Conservation (phyloP, 2,329 filamentous ascomycete genomes). For the Raffaelea ambrosiae region DNA sequence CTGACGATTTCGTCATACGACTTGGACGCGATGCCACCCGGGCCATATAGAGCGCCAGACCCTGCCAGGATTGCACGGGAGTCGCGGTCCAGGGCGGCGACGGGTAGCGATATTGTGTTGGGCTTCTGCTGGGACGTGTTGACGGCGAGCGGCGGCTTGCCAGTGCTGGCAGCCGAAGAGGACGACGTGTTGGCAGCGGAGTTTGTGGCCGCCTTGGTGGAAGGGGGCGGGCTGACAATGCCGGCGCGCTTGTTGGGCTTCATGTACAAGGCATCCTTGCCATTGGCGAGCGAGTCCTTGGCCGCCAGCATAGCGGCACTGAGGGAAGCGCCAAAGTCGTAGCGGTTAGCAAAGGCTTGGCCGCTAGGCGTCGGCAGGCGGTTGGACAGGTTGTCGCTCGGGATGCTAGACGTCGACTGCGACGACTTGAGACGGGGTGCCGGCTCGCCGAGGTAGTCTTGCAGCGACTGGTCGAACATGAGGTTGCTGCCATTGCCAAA, state of each 20-base stretch:
- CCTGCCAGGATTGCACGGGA: conserved; percentile 3
- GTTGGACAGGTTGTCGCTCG: conserved; percentile 51
- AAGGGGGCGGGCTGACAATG: not conserved
- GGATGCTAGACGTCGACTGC: conserved; percentile 53
- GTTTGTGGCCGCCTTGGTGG: conserved; percentile 1
- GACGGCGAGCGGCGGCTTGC: conserved; percentile 6
- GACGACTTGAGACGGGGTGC: conserved; percentile 63
- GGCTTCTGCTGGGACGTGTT: conserved; percentile 10
- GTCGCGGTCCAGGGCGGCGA: conserved; percentile 3
- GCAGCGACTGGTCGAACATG: conserved; percentile 50
- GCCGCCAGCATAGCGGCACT: conserved; percentile 71
- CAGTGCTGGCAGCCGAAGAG: no score
- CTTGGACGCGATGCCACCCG: conserved; percentile 61
- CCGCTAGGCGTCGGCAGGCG: conserved; percentile 48
- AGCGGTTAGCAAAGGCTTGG: conserved; percentile 81
- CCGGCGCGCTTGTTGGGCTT: conserved; percentile 25
- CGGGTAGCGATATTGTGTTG: not conserved
- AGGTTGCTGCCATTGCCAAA: conserved; percentile 56
- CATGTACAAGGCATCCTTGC: conserved; percentile 45
- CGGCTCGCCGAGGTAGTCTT: conserved; percentile 55
- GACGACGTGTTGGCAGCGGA: not conserved
- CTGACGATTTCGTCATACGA: conserved; percentile 96
- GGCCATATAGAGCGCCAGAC: conserved; percentile 24
- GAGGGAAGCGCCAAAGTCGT: conserved; percentile 92
- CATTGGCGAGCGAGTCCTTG: conserved; percentile 28